These are phyloP conservation scores for Boletus vinaceobasis DNA, from an alignment of 768 basidiomycete genomes.

Conservation along the genomic window DNA sequence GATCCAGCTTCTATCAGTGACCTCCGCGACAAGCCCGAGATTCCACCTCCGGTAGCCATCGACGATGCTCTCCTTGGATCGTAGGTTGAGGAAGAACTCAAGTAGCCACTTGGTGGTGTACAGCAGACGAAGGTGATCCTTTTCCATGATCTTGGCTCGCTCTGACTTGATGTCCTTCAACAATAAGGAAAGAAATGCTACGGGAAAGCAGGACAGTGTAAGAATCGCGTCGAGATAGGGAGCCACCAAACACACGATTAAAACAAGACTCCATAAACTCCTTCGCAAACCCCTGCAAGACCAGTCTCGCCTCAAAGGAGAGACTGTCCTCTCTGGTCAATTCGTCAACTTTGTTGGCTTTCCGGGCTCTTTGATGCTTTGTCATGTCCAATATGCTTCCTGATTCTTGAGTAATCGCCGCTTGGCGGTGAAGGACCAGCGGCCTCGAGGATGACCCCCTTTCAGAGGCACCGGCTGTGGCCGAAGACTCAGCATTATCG, in stretches of 20 bases:
- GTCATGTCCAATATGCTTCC: constrained; percentile 68
- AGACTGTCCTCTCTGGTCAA: constrained; percentile 66
- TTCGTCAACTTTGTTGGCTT: constrained; percentile 62
- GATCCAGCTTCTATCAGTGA: constrained; percentile 84
- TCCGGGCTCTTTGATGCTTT: constrained; percentile 59
- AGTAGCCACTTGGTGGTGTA: constrained; percentile 90
- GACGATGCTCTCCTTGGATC: constrained; percentile 36
- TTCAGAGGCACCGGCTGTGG: constrained; percentile 18
- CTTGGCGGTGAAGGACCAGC: constrained; percentile 83
- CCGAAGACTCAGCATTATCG: constrained; percentile 23
- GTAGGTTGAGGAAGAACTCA: constrained; percentile 73
- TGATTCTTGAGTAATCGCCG: constrained; percentile 68
- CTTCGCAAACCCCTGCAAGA: constrained; percentile 65
- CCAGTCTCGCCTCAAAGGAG: constrained; percentile 56
- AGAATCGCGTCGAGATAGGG: constrained; percentile 13
- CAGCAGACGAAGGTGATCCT: constrained; percentile 87
- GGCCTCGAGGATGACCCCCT: constrained; percentile 40
- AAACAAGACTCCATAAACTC: constrained; percentile 82
- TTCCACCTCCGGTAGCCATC: constrained; percentile 43
- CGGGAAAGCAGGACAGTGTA: constrained; percentile 10
- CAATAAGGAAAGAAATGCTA: constrained; percentile 83
- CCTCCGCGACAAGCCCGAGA: constrained; percentile 77
- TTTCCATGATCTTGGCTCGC: constrained; percentile 88
- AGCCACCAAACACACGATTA: constrained; percentile 61
- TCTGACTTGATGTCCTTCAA: constrained; percentile 94